These are phyloP conservation scores for Orbilia oligospora DNA, from an alignment of 2,329 filamentous ascomycete genomes.

Conservation along the genomic window DNA sequence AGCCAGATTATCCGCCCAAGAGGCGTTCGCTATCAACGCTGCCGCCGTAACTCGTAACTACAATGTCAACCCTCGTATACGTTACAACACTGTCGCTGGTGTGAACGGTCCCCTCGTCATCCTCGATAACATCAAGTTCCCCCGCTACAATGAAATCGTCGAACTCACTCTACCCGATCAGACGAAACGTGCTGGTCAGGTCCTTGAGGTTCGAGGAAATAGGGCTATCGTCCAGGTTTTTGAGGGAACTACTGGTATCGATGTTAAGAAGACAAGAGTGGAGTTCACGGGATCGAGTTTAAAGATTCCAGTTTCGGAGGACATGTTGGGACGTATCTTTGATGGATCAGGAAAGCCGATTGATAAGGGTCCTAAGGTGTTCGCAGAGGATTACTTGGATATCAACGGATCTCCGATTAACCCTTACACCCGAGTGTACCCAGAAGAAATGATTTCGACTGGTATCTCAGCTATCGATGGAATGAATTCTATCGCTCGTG, in stretches of 20 bases:
- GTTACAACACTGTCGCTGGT: slow-evolving; percentile 98
- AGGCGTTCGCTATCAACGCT: slow-evolving; percentile 64
- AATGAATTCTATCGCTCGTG: slow-evolving; percentile 84
- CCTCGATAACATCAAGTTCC: slow-evolving; percentile 92
- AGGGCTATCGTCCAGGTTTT: slow-evolving; percentile 98
- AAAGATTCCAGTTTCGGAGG: slow-evolving; percentile 98
- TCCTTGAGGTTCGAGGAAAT: slow-evolving; percentile 95
- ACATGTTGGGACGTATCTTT: slow-evolving; percentile 99
- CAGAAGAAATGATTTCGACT: slow-evolving; percentile 99
- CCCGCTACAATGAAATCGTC: slow-evolving; percentile 94
- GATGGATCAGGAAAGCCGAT: slow-evolving; percentile 96
- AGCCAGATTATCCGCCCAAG: slow-evolving; percentile 63
- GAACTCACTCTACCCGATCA: slow-evolving; percentile 96
- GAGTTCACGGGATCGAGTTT: slow-evolving; percentile 97
- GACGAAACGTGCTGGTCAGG: slow-evolving; percentile 91
- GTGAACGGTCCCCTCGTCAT: slow-evolving; percentile 98
- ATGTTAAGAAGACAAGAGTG: slow-evolving; percentile 94
- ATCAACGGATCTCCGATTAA: slow-evolving; percentile 99
- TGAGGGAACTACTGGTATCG: slow-evolving; percentile 95
- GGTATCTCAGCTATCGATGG: slow-evolving; percentile 84
- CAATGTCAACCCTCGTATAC: slow-evolving; percentile 78
- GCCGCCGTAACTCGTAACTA: slow-evolving; percentile 64
- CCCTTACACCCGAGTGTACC: slow-evolving; percentile 96
- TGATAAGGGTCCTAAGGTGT: slow-evolving; percentile 97
- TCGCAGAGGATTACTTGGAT: slow-evolving; percentile 97